These are phyloP conservation scores for Pichia membranifaciens DNA, from an alignment of 805 yeast genomes.

Conservation along the genomic window DNA sequence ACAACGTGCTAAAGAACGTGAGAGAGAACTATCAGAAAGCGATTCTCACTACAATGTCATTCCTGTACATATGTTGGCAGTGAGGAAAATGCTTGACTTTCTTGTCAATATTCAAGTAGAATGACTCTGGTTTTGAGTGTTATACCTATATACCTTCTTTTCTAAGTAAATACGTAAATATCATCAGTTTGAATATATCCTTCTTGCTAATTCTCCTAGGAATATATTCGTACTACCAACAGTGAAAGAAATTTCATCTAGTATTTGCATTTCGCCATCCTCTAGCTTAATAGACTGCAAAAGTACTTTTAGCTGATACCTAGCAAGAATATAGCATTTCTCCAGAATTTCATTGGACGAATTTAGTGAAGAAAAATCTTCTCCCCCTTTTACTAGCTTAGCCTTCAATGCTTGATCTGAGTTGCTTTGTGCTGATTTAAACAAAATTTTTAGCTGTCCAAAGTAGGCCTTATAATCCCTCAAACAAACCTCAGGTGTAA, in stretches of 20 bases:
- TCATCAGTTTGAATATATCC: no score
- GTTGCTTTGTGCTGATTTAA: neutral
- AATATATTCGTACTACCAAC: neutral
- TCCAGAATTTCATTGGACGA: slow-evolving; percentile 2
- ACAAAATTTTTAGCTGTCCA: neutral
- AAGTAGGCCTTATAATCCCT: neutral
- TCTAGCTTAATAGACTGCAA: neutral
- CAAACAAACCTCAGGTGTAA: neutral
- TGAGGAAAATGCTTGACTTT: slow-evolving; percentile 52
- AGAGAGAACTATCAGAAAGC: slow-evolving; percentile 3
- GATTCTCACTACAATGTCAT: slow-evolving; percentile 34
- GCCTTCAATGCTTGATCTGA: neutral
- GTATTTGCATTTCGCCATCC: neutral
- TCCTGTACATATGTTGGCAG: slow-evolving; percentile 74
- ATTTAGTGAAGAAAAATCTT: neutral
- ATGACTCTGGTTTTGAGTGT: slow-evolving; percentile 1
- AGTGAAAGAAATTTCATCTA: neutral
- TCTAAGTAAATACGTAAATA: no score
- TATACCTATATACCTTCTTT: no score
- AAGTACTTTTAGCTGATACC: slow-evolving; percentile 1
- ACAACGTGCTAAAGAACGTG: slow-evolving; percentile 5
- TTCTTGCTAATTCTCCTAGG: neutral
- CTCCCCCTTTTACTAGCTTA: no score
- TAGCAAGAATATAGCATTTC: slow-evolving; percentile 5
- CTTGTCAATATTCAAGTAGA: slow-evolving; percentile 54